Percentiles rank a stretch among this genome's conserved stretches.
These are phyloP conservation scores for Hamiltosporidium tvaerminnensis DNA, from an alignment of 371 early-diverging fungal species.

Conservation along the genomic window DNA sequence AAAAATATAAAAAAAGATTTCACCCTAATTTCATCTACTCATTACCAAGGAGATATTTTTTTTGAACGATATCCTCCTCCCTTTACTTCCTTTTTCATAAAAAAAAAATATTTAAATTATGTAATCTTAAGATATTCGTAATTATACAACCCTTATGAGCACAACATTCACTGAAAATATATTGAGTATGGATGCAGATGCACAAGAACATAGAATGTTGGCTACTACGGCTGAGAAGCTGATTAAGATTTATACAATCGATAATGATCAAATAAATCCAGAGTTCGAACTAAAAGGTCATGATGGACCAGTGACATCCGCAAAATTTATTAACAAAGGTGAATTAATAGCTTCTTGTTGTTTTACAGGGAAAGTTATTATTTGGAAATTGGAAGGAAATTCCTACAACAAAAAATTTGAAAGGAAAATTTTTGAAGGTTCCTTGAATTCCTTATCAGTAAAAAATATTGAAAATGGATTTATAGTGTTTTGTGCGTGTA, in stretches of 20 bases:
- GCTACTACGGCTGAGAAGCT: slow-evolving; percentile 20
- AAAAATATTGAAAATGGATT: slow-evolving; percentile 3
- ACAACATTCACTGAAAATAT: slow-evolving; percentile 13
- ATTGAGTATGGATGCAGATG: slow-evolving; percentile 29
- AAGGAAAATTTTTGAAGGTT: slow-evolving; percentile 38
- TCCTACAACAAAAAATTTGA: slow-evolving; percentile 21
- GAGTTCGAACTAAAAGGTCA: slow-evolving; percentile 11
- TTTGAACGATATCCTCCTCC: too few relatives aligned
- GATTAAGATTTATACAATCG: slow-evolving; percentile 17
- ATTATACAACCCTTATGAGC: slow-evolving; percentile 14
- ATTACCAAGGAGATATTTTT: too few relatives aligned
- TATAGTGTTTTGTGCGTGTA: slow-evolving; percentile 47
- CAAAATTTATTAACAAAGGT: slow-evolving; percentile 25
- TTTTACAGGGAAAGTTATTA: slow-evolving; percentile 34
- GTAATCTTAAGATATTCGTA: neutral
- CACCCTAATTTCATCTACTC: too few relatives aligned
- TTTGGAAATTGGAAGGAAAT: slow-evolving; percentile 33
- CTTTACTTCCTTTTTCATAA: too few relatives aligned
- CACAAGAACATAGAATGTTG: slow-evolving; percentile 18
- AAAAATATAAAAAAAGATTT: too few relatives aligned
- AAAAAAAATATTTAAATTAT: too few relatives aligned
- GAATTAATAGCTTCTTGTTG: slow-evolving; percentile 34
- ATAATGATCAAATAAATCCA: neutral
- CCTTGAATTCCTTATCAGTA: slow-evolving; percentile 31
- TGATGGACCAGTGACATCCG: slow-evolving; percentile 17